These are phyloP conservation scores for Medakamo hakoo DNA, from an alignment of 139 green algal genomes.

Conservation along the genomic window DNA sequence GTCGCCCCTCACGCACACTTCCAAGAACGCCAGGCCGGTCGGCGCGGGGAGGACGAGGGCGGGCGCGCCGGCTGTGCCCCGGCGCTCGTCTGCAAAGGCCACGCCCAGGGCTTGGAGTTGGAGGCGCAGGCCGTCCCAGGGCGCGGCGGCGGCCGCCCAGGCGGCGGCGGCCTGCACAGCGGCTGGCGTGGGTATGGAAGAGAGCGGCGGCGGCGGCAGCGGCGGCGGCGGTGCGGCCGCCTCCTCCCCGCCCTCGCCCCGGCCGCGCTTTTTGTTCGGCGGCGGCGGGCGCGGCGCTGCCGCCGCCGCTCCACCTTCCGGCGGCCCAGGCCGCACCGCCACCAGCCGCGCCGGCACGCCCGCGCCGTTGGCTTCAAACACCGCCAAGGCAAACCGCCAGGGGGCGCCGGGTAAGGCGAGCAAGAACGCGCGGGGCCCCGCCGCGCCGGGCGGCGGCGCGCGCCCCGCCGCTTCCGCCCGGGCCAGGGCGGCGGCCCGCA, in stretches of 20 bases:
- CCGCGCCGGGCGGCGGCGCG: too few relatives aligned
- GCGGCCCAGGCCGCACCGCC: too few relatives aligned
- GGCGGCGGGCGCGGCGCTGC: too few relatives aligned
- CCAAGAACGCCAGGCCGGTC: too few relatives aligned
- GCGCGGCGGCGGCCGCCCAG: too few relatives aligned
- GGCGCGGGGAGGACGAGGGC: too few relatives aligned
- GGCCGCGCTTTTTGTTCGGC: background rate
- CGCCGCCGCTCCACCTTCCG: too few relatives aligned
- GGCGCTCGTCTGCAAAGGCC: background rate
- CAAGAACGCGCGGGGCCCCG: background rate
- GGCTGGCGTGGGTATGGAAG: too few relatives aligned
- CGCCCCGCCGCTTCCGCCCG: too few relatives aligned
- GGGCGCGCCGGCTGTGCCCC: too few relatives aligned
- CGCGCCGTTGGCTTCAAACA: background rate
- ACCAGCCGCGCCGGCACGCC: background rate
- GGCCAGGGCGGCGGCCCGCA: background rate
- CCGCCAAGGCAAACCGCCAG: background rate
- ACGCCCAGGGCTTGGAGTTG: background rate
- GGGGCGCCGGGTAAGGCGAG: background rate
- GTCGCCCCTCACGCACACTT: too few relatives aligned
- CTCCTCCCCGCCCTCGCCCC: background rate
- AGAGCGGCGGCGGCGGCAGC: too few relatives aligned
- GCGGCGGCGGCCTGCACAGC: background rate
- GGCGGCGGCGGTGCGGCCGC: background rate
- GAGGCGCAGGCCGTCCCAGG: background rate